phyloP scores from a whole-genome alignment of 2,329 filamentous ascomycete genomes.

The Botrytis pseudocinerea region DNA sequence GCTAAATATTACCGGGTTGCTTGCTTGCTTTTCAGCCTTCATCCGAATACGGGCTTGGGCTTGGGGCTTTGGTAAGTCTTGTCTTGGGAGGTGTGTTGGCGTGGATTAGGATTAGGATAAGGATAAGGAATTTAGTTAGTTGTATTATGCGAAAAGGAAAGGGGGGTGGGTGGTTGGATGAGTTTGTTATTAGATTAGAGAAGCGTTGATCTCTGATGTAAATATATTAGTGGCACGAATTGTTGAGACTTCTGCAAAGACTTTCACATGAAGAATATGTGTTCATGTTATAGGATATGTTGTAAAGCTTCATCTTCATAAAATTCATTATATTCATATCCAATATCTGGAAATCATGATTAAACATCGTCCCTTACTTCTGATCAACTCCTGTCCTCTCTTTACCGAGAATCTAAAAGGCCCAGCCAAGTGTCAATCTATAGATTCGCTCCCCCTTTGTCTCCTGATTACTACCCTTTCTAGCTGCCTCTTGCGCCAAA shows the following conservation, averaged over 20 bases:
- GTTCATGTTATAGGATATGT: background rate
- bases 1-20: background rate
- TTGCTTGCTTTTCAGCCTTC: background rate
- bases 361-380: background rate
- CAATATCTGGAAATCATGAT: background rate
- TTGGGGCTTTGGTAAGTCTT: background rate
- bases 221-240: background rate
- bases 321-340: background rate
- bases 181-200: background rate
- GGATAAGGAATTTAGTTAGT: background rate
- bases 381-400: background rate
- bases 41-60: background rate
- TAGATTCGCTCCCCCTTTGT: slow-evolving; percentile 25
- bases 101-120: background rate
- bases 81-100: background rate
- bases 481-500: slow-evolving; percentile 32
- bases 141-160: background rate
- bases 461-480: slow-evolving; percentile 25
- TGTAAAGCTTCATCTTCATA: background rate
- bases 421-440: slow-evolving; percentile 26
- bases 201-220: background rate
- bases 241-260: background rate
- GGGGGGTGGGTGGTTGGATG: background rate
- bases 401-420: slow-evolving; percentile 7
- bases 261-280: background rate